Evolutionary conservation across 768 basidiomycete genomes (phyloP).

Genomic region (Terana coerulea): DNA sequence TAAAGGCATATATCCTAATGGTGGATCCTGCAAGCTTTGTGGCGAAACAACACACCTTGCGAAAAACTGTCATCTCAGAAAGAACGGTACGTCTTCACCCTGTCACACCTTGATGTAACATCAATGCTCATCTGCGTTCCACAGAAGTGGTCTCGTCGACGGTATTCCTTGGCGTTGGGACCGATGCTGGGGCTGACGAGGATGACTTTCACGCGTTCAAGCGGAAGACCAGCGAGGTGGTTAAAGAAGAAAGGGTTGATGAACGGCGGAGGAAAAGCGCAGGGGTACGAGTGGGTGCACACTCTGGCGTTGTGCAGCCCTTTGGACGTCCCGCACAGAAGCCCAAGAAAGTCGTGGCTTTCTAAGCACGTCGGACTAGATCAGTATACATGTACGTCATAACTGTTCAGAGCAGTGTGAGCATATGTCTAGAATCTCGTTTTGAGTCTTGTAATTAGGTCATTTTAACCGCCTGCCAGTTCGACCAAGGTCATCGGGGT

Average conservation of each 20-base stretch:
- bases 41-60: constrained; percentile 82
- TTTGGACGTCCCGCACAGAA: constrained; percentile 14
- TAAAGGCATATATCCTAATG: constrained; percentile 86
- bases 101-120: neutral
- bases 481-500: too few species aligned
- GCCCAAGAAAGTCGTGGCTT: constrained; percentile 21
- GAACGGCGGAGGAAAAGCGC: constrained; percentile 39
- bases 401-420: too few species aligned
- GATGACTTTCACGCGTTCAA: constrained; percentile 90
- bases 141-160: constrained; percentile 36
- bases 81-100: constrained; percentile 41
- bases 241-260: constrained; percentile 52
- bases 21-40: constrained; percentile 88
- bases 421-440: too few species aligned
- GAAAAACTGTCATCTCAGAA: constrained; percentile 70
- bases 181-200: constrained; percentile 80
- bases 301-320: constrained; percentile 33
- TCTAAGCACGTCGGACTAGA: constrained; percentile 14
- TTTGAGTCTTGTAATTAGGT: too few species aligned
- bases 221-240: constrained; percentile 56
- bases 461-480: too few species aligned
- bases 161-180: constrained; percentile 43
- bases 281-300: constrained; percentile 41
- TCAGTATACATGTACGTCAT: neutral
- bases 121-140: neutral